Percentiles rank a stretch among this genome's conserved stretches.
Evolutionary conservation across 495 filamentous ascomycete species (phyloP).

Genomic region (Hyphodiscus hymeniophilus): DNA sequence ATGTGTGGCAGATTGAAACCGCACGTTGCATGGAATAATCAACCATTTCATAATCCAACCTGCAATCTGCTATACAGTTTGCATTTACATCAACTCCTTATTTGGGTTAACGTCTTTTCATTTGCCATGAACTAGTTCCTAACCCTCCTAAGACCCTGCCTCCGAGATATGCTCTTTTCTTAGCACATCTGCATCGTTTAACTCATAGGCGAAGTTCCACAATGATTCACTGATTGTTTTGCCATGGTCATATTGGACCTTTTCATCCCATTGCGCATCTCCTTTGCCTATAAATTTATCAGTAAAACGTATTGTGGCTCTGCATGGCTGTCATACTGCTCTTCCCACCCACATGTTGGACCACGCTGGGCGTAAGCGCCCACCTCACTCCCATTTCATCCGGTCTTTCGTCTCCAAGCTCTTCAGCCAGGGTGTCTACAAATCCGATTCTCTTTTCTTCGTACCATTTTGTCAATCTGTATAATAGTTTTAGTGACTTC

Average conservation of each 20-base stretch:
- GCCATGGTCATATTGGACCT: slow-evolving; percentile 1
- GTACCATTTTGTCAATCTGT: slow-evolving; percentile 8
- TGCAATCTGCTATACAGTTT: not conserved
- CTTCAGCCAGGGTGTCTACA: slow-evolving; percentile 20
- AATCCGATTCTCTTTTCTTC: slow-evolving; percentile 14
- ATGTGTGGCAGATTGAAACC: too few relatives aligned
- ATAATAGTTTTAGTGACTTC: not conserved
- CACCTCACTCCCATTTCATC: slow-evolving; percentile 28
- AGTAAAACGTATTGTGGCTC: not conserved
- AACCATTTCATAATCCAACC: not conserved
- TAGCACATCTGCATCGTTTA: slow-evolving; percentile 19
- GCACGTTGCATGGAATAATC: too few relatives aligned
- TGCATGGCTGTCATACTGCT: slow-evolving; percentile 8
- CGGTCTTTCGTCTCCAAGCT: slow-evolving; percentile 21
- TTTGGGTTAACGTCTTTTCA: not conserved
- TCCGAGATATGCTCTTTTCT: slow-evolving; percentile 14
- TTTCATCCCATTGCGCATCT: slow-evolving; percentile 4
- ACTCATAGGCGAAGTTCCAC: slow-evolving; percentile 24
- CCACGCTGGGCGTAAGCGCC: slow-evolving; percentile 41
- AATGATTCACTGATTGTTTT: slow-evolving; percentile 1
- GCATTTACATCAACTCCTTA: too few relatives aligned
- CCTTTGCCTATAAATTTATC: slow-evolving; percentile 1
- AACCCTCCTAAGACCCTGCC: not conserved
- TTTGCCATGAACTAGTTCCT: not conserved
- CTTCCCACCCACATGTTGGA: slow-evolving; percentile 41